Evolutionary conservation across 495 filamentous ascomycete genomes (phyloP), one percentile per base, ranked within the genome.

Genomic region (Gamarada debralockiae): DNA sequence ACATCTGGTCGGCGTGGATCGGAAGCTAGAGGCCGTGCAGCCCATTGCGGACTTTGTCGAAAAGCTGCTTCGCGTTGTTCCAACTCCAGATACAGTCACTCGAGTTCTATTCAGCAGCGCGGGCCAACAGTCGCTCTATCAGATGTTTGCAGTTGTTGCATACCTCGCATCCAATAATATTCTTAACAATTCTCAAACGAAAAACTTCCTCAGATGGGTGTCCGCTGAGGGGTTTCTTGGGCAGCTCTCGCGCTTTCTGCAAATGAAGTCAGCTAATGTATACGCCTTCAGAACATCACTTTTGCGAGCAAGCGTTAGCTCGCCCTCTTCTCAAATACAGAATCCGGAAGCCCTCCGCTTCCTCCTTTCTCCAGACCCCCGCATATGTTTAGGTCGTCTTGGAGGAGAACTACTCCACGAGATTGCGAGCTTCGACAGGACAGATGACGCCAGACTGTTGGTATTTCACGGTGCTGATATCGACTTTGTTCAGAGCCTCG

Each of bases 111-210:
- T 49, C 33, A 17, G 37, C 46, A 20, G 6, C n/a, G 25, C 29
- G 27, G 29, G 23, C 43, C 43, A 47, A 29, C 22, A 36, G 9
- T 49, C n/a, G 29, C 46, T 49, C 29, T 18, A 12, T 36, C 46
- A 49, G 46, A 49, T 49, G 18, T 37, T 49, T 22, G 5, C 27
- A 37, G 24, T 38, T 9, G n/a, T 38, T 22, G 46, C 46, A 37
- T 49, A 49, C 46, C 33, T 49, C n/a, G 27, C 46, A 21, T 49
- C 46, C 9, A 49, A 49, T 29, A 37, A 49, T 15, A 37, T 49
- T 21, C 27, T 49, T 20, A 23, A 18, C 3, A 6, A 10, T 21
- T 18, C 2, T 18, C 46, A 49, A 22, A 36, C 21, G 27, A 2
- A 20, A 14, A 36, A 21, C 2, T 49, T 49, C 33, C 33, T 49